Percentiles rank a stretch among this genome's conserved stretches.
phyloP scores from a whole-genome alignment of 2,329 filamentous ascomycete genomes.

The Trematosphaeria pertusa region DNA sequence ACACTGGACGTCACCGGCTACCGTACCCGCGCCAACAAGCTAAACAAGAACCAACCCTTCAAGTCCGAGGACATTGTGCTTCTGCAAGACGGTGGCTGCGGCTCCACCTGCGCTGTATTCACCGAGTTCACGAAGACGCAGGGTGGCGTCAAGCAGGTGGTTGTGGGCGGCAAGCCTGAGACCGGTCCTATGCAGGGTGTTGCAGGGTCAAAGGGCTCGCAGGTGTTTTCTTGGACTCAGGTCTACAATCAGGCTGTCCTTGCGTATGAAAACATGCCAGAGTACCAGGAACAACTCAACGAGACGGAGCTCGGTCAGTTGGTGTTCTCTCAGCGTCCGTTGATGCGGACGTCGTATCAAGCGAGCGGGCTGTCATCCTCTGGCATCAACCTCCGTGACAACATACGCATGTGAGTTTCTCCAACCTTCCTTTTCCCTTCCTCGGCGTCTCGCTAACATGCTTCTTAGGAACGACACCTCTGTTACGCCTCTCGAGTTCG shows the following conservation, averaged over 20 bases:
- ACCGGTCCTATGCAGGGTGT: slow-evolving; percentile 48
- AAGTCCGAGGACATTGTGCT: slow-evolving; percentile 40
- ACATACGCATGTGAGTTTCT: slow-evolving; percentile 28
- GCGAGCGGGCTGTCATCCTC: slow-evolving; percentile 11
- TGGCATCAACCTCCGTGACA: slow-evolving; percentile 29
- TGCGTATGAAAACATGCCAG: slow-evolving; percentile 12
- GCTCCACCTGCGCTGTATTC: slow-evolving; percentile 51
- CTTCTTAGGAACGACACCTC: slow-evolving; percentile 23
- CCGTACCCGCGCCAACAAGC: slow-evolving; percentile 18
- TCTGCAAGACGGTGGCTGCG: slow-evolving; percentile 49
- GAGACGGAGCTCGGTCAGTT: slow-evolving; percentile 21
- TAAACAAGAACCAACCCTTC: slow-evolving; percentile 33
- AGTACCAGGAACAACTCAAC: slow-evolving; percentile 18
- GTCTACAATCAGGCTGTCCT: slow-evolving; percentile 12
- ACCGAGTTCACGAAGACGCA: slow-evolving; percentile 50
- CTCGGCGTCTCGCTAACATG: background rate
- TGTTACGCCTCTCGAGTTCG: slow-evolving; percentile 60
- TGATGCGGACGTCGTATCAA: slow-evolving; percentile 16
- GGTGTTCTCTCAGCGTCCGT: slow-evolving; percentile 15
- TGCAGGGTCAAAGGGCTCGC: slow-evolving; percentile 49
- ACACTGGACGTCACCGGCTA: slow-evolving; percentile 22
- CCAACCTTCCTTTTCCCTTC: background rate
- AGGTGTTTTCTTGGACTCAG: slow-evolving; percentile 24
- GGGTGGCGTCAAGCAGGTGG: slow-evolving; percentile 47
- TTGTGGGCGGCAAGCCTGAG: slow-evolving; percentile 47